These are phyloP conservation scores for Bassia scoparia DNA, from an alignment of 148 eudicot species.

Conservation along the genomic window DNA sequence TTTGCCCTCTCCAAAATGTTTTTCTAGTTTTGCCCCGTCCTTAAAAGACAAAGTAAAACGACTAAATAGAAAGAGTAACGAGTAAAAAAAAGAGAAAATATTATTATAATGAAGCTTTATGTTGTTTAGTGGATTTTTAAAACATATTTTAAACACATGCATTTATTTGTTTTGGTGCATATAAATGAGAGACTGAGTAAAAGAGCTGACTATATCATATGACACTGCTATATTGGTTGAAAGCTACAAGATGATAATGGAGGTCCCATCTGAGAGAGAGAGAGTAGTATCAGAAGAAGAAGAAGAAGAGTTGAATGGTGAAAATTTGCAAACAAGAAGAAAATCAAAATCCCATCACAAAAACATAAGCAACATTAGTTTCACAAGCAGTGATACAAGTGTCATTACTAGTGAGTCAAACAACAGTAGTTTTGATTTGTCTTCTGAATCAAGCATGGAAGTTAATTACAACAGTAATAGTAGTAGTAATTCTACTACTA, in stretches of 20 bases:
- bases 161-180: no score
- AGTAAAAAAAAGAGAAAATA: no score
- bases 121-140: no score
- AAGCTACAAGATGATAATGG: slow-evolving; percentile 14
- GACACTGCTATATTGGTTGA: neutral
- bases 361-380: neutral
- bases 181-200: no score
- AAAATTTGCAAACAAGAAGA: slow-evolving; percentile 2
- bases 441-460: neutral
- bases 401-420: slow-evolving; percentile 10
- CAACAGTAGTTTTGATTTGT: slow-evolving; percentile 18
- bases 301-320: slow-evolving; percentile 8
- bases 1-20: no score
- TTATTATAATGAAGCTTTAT: no score
- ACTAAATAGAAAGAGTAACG: no score
- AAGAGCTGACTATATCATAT: neutral
- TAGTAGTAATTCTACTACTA: neutral
- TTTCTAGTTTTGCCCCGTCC: no score
- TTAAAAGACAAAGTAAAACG: no score
- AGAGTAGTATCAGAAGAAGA: neutral
- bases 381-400: slow-evolving; percentile 13
- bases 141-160: no score
- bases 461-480: neutral
- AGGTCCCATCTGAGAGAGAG: slow-evolving; percentile 19
- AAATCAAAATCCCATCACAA: neutral